A percentile compares a stretch with the other conserved stretches of the same genome.
phyloP scores from a whole-genome alignment of 371 early-diverging fungal species.

The Mortierella sp. region DNA sequence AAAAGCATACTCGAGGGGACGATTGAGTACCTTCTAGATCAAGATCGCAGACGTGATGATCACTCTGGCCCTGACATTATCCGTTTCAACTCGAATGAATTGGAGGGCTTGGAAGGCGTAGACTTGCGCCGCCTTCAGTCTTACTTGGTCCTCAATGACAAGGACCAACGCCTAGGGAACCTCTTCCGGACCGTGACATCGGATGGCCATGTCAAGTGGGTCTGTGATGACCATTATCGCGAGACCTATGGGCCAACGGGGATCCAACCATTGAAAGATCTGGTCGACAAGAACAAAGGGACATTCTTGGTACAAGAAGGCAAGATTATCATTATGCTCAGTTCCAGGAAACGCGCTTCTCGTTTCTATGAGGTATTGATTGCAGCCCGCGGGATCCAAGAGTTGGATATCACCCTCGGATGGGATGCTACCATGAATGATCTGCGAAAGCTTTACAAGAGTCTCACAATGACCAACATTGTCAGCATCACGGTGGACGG shows the following conservation, averaged over 20 bases:
- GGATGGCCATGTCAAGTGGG: slow-evolving; percentile 28
- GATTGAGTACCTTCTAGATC: background rate
- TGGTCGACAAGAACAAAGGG: slow-evolving; percentile 3
- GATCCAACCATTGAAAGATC: background rate
- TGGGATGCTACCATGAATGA: slow-evolving; percentile 13
- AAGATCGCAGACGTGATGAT: background rate
- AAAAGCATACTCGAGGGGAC: background rate
- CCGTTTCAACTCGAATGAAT: background rate
- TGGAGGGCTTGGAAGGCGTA: slow-evolving; percentile 11
- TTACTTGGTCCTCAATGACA: slow-evolving; percentile 4
- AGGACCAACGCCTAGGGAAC: slow-evolving; percentile 9
- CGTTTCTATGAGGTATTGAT: slow-evolving; percentile 10
- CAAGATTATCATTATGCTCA: background rate
- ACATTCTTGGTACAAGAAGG: background rate
- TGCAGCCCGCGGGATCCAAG: background rate
- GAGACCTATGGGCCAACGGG: background rate
- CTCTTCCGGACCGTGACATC: slow-evolving; percentile 15
- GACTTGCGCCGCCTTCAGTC: slow-evolving; percentile 15
- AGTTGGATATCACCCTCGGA: slow-evolving; percentile 1
- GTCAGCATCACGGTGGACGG: background rate
- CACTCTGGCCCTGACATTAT: background rate
- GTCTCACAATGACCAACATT: slow-evolving; percentile 3
- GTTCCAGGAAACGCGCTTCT: background rate
- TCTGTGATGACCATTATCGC: slow-evolving; percentile 20
- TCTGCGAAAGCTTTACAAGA: background rate